phyloP scores from a whole-genome alignment of 73 alveolate species.

The Blepharisma stoltei region DNA sequence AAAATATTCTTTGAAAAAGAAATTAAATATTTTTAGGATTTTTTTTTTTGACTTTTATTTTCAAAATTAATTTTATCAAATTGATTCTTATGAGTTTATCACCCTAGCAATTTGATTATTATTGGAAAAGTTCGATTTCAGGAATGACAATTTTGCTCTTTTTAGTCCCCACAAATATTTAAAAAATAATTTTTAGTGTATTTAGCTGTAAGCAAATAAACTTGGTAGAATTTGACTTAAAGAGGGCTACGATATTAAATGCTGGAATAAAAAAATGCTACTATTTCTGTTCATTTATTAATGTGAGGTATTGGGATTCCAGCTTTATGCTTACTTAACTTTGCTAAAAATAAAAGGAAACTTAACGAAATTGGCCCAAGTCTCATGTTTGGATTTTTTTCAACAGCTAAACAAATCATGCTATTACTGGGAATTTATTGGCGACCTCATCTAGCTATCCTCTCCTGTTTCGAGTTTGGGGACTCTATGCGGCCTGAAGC shows the following conservation, averaged over 20 bases:
- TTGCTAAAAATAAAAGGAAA: neutral
- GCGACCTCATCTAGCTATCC: too few species aligned
- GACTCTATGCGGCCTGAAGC: too few species aligned
- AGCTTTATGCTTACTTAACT: neutral
- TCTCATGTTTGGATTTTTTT: conserved; percentile 32
- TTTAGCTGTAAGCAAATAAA: conserved; percentile 29
- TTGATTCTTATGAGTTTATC: too few species aligned
- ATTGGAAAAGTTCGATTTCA: conserved; percentile 4
- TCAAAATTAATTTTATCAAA: too few species aligned
- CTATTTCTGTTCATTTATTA: neutral
- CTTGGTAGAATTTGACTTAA: neutral
- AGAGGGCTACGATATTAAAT: conserved; percentile 6
- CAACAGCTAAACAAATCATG: conserved; percentile 12
- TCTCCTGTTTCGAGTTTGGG: too few species aligned
- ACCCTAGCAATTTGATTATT: too few species aligned
- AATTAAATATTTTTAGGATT: too few species aligned
- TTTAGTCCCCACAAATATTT: conserved; percentile 29
- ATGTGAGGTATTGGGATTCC: conserved; percentile 40
- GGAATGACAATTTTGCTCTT: conserved; percentile 34
- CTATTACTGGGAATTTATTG: conserved; percentile 30
- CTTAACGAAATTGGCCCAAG: neutral
- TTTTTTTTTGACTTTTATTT: too few species aligned
- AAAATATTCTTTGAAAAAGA: too few species aligned
- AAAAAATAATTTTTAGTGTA: conserved; percentile 18
- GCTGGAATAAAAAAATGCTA: conserved; percentile 24